Evolutionary conservation across 129 eudicot genomes (phyloP), one percentile per base, ranked within the genome.

Genomic region (Helichrysum umbraculigerum): DNA sequence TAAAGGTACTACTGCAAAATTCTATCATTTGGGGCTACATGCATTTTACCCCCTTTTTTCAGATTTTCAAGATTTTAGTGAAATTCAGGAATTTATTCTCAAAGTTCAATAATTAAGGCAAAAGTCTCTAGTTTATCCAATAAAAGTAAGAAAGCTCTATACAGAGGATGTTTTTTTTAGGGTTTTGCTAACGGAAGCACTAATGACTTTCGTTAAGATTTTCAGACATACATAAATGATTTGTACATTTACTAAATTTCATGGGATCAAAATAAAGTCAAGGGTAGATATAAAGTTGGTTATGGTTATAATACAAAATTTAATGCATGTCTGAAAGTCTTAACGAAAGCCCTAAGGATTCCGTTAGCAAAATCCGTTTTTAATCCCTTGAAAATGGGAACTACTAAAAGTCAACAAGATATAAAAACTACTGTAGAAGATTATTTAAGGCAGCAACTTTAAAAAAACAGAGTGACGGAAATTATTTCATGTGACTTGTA

Each of bases 381-480:
- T 10, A 3, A 60, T 11, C 33, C 35, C 66, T 61, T 21, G 66
- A 61, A 61, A 25, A 30, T 47, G n/a, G 17, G 54, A 47, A 47
- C 54, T 47, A 14, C 54, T 11, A 14, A 47, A 47, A 47, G 54
- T 47, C 54, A 47, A 47, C n/a, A 47, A 12, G n/a, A 12, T 14
- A 47, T 3, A 47, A 47, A 11, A 47, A 47, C 54, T 47, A 6
- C n/a, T 12, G 17, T 47, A 47, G 19, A 61, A 60, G n/a, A 74
- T 68, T 10, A 41, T 4, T 68, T 20, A 39, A 22, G 20, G 37
- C 21, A 41, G 50, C 16, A 74, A 50, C 68, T 62, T 44, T 73
- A 39, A 39, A 32, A 39, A 32, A 73, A 74, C 71, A 75, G 71
- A 63, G 72, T 9, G 54, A 66, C 57, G 42, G 41, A 59, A 59